Conservation (phyloP, 2,329 filamentous ascomycete species). For the Elsinoe batatas region DNA sequence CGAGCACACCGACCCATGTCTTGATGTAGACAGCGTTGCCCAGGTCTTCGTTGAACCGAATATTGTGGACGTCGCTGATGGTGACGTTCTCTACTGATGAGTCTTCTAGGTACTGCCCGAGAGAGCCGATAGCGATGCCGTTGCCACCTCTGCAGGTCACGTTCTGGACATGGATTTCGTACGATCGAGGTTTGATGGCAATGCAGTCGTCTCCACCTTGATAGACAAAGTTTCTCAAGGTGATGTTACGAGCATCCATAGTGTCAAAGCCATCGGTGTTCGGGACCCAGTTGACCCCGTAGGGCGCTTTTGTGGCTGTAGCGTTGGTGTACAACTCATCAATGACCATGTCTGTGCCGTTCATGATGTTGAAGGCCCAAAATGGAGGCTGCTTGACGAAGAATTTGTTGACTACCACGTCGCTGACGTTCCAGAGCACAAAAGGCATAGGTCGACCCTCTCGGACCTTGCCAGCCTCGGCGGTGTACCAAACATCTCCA, state of each 20-base stretch:
- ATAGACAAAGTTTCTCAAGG: conserved; percentile 42
- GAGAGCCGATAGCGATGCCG: conserved; percentile 41
- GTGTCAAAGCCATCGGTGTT: conserved; percentile 51
- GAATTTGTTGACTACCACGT: conserved; percentile 46
- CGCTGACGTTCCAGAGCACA: conserved; percentile 48
- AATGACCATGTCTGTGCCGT: conserved; percentile 44
- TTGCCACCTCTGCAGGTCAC: conserved; percentile 46
- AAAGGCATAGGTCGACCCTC: conserved; percentile 49
- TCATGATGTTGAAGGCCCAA: conserved; percentile 50
- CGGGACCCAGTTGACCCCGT: conserved; percentile 47
- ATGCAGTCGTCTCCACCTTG: conserved; percentile 54
- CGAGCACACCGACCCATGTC: conserved; percentile 44
- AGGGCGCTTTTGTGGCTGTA: conserved; percentile 41
- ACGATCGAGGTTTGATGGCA: conserved; percentile 51
- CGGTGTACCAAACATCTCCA: conserved; percentile 46
- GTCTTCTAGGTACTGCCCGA: conserved; percentile 49
- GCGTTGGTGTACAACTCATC: conserved; percentile 43
- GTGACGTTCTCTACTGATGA: conserved; percentile 41
- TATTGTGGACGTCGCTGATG: conserved; percentile 38
- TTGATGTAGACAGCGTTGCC: conserved; percentile 46
- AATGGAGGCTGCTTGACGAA: conserved; percentile 42
- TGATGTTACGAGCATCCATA: conserved; percentile 44
- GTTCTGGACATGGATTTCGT: conserved; percentile 48
- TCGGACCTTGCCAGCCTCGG: conserved; percentile 37
- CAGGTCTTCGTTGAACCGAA: conserved; percentile 39